phyloP scores from a whole-genome alignment of 441 rosid species.

The Biscutella auriculata region DNA sequence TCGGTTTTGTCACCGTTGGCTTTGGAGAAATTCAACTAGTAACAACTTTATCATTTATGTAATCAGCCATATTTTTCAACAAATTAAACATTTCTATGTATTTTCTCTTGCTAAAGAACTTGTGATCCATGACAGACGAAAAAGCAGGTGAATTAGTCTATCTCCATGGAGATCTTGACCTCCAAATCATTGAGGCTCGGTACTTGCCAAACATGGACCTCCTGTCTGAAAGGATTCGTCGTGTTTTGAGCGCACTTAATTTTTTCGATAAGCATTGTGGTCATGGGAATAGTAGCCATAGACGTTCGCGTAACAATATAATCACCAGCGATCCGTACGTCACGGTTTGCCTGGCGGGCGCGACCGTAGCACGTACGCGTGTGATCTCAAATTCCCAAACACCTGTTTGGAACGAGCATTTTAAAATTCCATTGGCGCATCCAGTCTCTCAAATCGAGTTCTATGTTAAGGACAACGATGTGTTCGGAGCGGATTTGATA shows the following conservation, averaged over 20 bases:
- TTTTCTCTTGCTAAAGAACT: too few relatives aligned
- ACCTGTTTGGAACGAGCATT: constrained; percentile 67
- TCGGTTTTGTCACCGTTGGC: constrained; percentile 27
- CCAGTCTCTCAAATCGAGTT: constrained; percentile 50
- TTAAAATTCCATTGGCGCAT: constrained; percentile 60
- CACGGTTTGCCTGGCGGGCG: constrained; percentile 56
- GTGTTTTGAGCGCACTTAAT: constrained; percentile 31
- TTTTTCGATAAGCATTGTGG: constrained; percentile 22
- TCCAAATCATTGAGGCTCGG: constrained; percentile 59
- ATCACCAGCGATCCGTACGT: constrained; percentile 89
- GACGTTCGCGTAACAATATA: constrained; percentile 26
- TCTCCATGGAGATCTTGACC: constrained; percentile 67
- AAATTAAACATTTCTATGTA: background rate
- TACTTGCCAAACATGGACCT: constrained; percentile 74
- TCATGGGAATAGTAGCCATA: background rate
- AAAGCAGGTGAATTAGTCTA: constrained; percentile 2
- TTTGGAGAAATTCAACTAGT: constrained; percentile 22
- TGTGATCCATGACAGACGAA: constrained; percentile 22
- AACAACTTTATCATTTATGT: background rate
- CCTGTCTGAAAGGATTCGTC: constrained; percentile 43
- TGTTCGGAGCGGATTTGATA: constrained; percentile 68
- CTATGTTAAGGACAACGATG: constrained; percentile 59
- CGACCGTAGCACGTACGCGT: constrained; percentile 72
- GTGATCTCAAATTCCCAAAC: constrained; percentile 51
- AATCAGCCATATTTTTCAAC: background rate